Evolutionary conservation across 2,329 filamentous ascomycete species (phyloP), one percentile per base, ranked within the genome.

Genomic region (Penicillium sp.): DNA sequence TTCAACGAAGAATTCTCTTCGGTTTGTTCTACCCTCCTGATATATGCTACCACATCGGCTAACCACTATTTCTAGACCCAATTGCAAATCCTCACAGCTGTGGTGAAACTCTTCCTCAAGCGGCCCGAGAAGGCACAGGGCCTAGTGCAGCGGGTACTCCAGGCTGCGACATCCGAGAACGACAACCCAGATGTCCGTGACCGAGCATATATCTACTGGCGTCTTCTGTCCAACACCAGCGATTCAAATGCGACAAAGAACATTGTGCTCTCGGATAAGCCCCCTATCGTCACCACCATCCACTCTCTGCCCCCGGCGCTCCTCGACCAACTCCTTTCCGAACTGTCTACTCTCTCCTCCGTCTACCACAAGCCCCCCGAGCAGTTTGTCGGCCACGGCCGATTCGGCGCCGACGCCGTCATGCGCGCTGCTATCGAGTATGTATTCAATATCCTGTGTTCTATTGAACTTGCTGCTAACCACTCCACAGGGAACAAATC

Each of bases 291-390:
- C 40, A 93, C 92, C 23, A 99, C 94, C 27, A 97, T 99, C 79
- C 90, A 90, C 57, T 93, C 90, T 57, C 83, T 97, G 31, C 92
- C 94, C 2, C 84, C 89, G 6, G 82, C 87, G 35, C 83, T 99
- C 7, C 84, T 99, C 43, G 93, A 99, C 61, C 88, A 92, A 74
- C 86, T 99, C n/a, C 85, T 99, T 9, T 83, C 84, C 10, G 93
- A 99, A 75, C 85, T 99, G 33, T 97, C 93, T 13, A 97, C 94
- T 10, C 84, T 99, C 31, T 92, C 94, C 8, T 97, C 93, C 1
- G 94, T 99, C 23, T 99, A 99, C 78, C 94, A 99, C 84, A 97
- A 96, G 79, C 93, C 93, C 9, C 93, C 94, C 45, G 91, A 96
- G 82, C 92, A 93, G n/a, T 99, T 99, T 76, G 89, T 99, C 57